A percentile compares a stretch with the other conserved stretches of the same genome.
Conservation (phyloP, 257 asterid genomes). For the Solanum stenotomum region DNA sequence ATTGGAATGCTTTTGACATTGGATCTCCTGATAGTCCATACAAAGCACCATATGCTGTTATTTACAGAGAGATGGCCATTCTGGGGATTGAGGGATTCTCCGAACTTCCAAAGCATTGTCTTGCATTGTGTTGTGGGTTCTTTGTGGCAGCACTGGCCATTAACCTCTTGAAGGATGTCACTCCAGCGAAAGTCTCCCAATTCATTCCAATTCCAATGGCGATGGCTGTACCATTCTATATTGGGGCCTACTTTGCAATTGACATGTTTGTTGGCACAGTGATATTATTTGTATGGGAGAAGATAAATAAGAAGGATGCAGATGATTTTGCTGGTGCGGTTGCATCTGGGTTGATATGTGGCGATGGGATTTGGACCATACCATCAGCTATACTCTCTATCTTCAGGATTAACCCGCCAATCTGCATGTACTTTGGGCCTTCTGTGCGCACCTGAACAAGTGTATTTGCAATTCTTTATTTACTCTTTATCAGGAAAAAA, state of each 20-base stretch:
- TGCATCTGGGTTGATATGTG: constrained; percentile 91
- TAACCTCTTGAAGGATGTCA: constrained; percentile 58
- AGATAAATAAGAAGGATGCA: constrained; percentile 51
- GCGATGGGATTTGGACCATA: constrained; percentile 93
- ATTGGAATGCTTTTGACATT: constrained; percentile 84
- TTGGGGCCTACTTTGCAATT: constrained; percentile 91
- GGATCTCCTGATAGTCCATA: constrained; percentile 95
- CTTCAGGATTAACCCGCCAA: constrained; percentile 85
- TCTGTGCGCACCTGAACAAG: constrained; percentile 40
- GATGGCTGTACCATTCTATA: constrained; percentile 87
- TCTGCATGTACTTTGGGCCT: constrained; percentile 88
- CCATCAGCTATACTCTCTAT: constrained; percentile 92
- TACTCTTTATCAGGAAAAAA: not conserved
- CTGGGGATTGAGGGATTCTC: constrained; percentile 90
- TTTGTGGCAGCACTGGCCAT: constrained; percentile 64
- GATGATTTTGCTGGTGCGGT: constrained; percentile 88
- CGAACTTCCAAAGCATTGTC: constrained; percentile 85
- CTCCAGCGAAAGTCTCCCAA: constrained; percentile 44
- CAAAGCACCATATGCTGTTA: constrained; percentile 91
- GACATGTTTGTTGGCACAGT: constrained; percentile 95
- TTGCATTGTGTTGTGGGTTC: constrained; percentile 63
- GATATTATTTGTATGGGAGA: constrained; percentile 77
- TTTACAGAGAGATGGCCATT: constrained; percentile 89
- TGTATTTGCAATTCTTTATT: not conserved
- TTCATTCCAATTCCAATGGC: constrained; percentile 95